Percentiles rank a stretch among this genome's conserved stretches.
Evolutionary conservation across 2,329 filamentous ascomycete genomes (phyloP).

Genomic region (Pseudopithomyces chartarum): DNA sequence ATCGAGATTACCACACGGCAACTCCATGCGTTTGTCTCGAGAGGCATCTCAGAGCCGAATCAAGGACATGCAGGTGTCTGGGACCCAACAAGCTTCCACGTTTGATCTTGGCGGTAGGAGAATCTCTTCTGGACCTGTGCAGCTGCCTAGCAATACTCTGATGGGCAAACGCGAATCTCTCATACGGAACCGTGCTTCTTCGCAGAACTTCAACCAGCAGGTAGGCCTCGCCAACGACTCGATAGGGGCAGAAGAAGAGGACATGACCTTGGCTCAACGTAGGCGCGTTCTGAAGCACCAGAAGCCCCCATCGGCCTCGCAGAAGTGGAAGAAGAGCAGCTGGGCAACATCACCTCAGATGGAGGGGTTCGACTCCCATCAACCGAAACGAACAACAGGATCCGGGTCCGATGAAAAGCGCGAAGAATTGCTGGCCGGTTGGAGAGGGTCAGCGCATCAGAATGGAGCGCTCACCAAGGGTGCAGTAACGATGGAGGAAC

Average conservation of each 20-base stretch:
- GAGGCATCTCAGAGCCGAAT: constrained; percentile 22
- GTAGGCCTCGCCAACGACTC: constrained; percentile 29
- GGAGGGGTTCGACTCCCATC: constrained; percentile 45
- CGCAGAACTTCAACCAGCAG: constrained; percentile 44
- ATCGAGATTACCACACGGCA: constrained; percentile 24
- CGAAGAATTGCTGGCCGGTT: constrained; percentile 41
- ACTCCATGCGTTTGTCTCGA: constrained; percentile 24
- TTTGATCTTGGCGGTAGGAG: constrained; percentile 37
- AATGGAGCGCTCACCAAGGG: constrained; percentile 27
- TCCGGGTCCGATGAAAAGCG: constrained; percentile 36
- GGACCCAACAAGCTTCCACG: constrained; percentile 36
- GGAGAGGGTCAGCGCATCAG: constrained; percentile 40
- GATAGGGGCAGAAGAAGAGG: constrained; percentile 55
- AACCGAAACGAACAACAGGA: constrained; percentile 35
- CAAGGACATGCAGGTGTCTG: constrained; percentile 34
- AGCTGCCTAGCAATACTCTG: constrained; percentile 51
- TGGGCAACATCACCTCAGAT: constrained; percentile 28
- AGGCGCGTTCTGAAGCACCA: constrained; percentile 44
- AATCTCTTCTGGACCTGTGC: constrained; percentile 22
- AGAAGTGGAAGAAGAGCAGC: constrained; percentile 37
- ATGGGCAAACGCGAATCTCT: constrained; percentile 61
- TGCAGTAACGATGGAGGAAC: constrained; percentile 35
- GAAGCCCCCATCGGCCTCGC: constrained; percentile 33
- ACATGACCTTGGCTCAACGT: constrained; percentile 74
- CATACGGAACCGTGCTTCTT: constrained; percentile 49